Conservation (phyloP, 345 rosid species). For the Aethionema arabicum region DNA sequence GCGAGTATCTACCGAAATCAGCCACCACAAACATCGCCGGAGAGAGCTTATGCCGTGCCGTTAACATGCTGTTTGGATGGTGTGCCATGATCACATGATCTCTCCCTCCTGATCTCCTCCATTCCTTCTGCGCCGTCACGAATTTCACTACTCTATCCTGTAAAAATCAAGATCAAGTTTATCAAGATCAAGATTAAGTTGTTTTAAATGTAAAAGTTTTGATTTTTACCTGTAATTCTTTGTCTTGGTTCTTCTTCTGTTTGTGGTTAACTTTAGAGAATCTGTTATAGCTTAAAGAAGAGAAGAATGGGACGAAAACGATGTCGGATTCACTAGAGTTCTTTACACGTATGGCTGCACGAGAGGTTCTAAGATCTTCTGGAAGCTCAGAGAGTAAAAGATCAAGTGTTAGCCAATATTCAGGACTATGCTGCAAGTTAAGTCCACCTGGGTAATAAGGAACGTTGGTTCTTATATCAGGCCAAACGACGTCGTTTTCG, state of each 20-base stretch:
- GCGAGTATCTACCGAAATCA: slow-evolving; percentile 93
- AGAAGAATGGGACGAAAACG: slow-evolving; percentile 83
- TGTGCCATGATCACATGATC: slow-evolving; percentile 87
- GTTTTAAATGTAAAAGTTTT: not conserved
- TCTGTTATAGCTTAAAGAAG: slow-evolving; percentile 79
- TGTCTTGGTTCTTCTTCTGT: slow-evolving; percentile 60
- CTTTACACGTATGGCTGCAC: slow-evolving; percentile 64
- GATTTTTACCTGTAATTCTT: slow-evolving; percentile 38
- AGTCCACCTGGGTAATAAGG: slow-evolving; percentile 87
- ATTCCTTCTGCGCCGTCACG: slow-evolving; percentile 60
- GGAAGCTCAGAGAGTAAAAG: slow-evolving; percentile 73
- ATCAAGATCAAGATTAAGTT: not conserved
- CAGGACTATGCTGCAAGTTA: slow-evolving; percentile 93
- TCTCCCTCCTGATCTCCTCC: slow-evolving; percentile 76
- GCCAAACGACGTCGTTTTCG: slow-evolving; percentile 69
- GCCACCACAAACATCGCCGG: slow-evolving; percentile 78
- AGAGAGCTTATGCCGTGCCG: slow-evolving; percentile 75
- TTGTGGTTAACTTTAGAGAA: slow-evolving; percentile 63
- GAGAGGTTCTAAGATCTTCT: slow-evolving; percentile 41
- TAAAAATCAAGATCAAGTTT: not conserved
- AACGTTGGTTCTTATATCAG: slow-evolving; percentile 53
- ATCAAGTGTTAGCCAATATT: slow-evolving; percentile 91
- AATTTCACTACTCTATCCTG: slow-evolving; percentile 67
- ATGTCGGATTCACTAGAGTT: slow-evolving; percentile 87
- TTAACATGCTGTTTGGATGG: slow-evolving; percentile 90